A percentile compares a stretch with the other conserved stretches of the same genome.
These are phyloP conservation scores for Aspergillus pseudoglaucus DNA, from an alignment of 2,329 filamentous ascomycete genomes.

Conservation along the genomic window DNA sequence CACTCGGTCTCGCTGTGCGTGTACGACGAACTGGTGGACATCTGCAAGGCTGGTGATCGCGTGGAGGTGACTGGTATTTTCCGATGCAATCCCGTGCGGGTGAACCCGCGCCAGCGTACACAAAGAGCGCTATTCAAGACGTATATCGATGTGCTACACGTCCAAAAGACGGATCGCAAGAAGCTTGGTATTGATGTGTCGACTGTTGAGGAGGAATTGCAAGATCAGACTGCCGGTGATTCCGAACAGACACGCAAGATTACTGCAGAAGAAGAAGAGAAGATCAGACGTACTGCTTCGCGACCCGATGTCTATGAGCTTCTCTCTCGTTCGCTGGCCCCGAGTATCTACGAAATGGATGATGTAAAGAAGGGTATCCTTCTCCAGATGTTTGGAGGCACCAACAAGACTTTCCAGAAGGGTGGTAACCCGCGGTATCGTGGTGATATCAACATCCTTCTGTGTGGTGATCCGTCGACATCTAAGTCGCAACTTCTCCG, in stretches of 20 bases:
- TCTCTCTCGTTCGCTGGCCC: conserved; percentile 80
- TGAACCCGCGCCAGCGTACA: conserved; percentile 86
- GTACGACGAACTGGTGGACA: conserved; percentile 94
- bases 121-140: conserved; percentile 98
- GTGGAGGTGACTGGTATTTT: conserved; percentile 96
- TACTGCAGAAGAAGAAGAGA: conserved; percentile 76
- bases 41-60: conserved; percentile 95
- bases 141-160: conserved; percentile 89
- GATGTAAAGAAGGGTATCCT: conserved; percentile 98
- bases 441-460: conserved; percentile 93
- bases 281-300: conserved; percentile 73
- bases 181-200: conserved; percentile 85
- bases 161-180: conserved; percentile 94
- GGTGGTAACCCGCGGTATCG: conserved; percentile 92
- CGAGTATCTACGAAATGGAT: conserved; percentile 95
- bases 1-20: conserved; percentile 95
- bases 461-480: conserved; percentile 95
- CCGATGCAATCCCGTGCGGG: conserved; percentile 83
- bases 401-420: conserved; percentile 96
- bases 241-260: conserved; percentile 81
- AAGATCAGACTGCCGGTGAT: conserved; percentile 62
- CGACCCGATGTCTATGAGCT: conserved; percentile 89
- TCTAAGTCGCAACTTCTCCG: conserved; percentile 90
- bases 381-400: conserved; percentile 91
- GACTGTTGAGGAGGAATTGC: conserved; percentile 77